Conservation (phyloP, 2,329 filamentous ascomycete species). For the Knoxdaviesia capensis region DNA sequence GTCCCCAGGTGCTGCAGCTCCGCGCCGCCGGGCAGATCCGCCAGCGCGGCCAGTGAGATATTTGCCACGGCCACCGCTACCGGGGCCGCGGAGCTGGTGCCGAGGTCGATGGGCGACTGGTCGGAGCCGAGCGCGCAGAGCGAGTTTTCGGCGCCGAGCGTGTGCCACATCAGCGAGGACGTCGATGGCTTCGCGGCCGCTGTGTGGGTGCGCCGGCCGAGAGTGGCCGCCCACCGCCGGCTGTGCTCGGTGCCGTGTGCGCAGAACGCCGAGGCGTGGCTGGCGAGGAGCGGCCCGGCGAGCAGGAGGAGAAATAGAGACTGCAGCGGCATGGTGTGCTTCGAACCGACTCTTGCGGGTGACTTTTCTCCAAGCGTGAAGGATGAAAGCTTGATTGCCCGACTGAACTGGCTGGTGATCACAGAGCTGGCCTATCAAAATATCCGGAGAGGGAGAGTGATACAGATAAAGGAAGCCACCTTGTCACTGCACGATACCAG, state of each 20-base stretch:
- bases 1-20: constrained; percentile 30
- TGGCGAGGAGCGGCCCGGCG: constrained; percentile 1
- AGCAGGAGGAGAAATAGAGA: constrained; percentile 1
- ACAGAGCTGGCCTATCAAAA: no score
- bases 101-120: constrained; percentile 37
- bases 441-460: no score
- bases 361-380: no score
- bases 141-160: constrained; percentile 19
- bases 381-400: no score
- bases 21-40: constrained; percentile 14
- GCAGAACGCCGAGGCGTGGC: constrained; percentile 10
- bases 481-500: no score
- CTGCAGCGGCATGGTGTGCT: constrained; percentile 5
- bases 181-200: constrained; percentile 19
- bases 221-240: constrained; percentile 9
- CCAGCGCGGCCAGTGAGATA: constrained; percentile 13
- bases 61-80: constrained; percentile 7
- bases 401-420: no score
- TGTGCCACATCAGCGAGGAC: constrained; percentile 32
- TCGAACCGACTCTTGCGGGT: no score
- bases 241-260: constrained; percentile 16
- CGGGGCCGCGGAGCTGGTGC: constrained; percentile 6
- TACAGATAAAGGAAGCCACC: no score
- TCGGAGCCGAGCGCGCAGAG: constrained; percentile 24
- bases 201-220: constrained; percentile 10